Percentiles rank a stretch among this genome's conserved stretches.
phyloP scores from a whole-genome alignment of 306 rosid species.

The Purshia tridentata region DNA sequence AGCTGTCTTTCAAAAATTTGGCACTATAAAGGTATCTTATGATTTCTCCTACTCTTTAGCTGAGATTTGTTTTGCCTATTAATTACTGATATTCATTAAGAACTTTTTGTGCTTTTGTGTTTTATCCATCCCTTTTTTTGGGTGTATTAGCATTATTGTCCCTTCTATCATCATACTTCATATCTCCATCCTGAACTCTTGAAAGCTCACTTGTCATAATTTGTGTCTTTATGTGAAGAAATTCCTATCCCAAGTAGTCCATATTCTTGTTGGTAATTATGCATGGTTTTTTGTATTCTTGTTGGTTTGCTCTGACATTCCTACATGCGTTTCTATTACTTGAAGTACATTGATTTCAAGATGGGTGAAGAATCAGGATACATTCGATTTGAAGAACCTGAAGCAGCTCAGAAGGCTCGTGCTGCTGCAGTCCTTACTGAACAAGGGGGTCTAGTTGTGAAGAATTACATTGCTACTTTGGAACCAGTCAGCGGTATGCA shows the following conservation, averaged over 20 bases:
- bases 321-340: not conserved
- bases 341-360: constrained; percentile 76
- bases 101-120: not conserved
- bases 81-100: not conserved
- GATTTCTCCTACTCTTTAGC: constrained; percentile 9
- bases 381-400: constrained; percentile 75
- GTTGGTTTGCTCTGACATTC: constrained; percentile 23
- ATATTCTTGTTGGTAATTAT: not conserved
- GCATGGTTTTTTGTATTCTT: not conserved
- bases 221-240: not conserved
- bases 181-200: no score
- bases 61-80: not conserved
- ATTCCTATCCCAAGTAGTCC: not conserved
- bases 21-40: constrained; percentile 65
- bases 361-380: constrained; percentile 83
- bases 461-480: constrained; percentile 62
- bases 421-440: constrained; percentile 82
- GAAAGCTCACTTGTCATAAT: not conserved
- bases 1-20: constrained; percentile 63
- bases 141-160: not conserved
- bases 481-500: constrained; percentile 78
- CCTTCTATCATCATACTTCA: not conserved
- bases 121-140: not conserved
- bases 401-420: constrained; percentile 86
- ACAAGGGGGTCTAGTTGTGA: constrained; percentile 67